Percentiles rank a stretch among this genome's conserved stretches.
These are phyloP conservation scores for Xylariaceae sp. DNA, from an alignment of 2,329 filamentous ascomycete species.

Conservation along the genomic window DNA sequence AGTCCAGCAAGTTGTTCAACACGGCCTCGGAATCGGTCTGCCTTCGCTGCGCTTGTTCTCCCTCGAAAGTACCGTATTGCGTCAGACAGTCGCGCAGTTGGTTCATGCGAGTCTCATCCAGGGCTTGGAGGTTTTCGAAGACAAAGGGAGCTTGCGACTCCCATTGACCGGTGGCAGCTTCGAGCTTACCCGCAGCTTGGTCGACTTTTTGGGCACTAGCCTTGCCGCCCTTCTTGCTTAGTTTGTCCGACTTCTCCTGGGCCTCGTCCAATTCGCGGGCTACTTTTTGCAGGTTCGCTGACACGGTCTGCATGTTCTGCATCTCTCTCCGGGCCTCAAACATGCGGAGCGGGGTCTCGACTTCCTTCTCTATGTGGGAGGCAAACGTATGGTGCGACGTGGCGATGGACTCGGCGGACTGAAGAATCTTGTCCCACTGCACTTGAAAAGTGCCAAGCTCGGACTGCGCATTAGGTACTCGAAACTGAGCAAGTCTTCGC, in stretches of 20 bases:
- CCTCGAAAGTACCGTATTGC: constrained; percentile 88
- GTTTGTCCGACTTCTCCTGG: constrained; percentile 80
- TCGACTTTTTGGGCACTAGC: constrained; percentile 75
- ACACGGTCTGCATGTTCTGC: constrained; percentile 74
- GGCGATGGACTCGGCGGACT: constrained; percentile 75
- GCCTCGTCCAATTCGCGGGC: constrained; percentile 82
- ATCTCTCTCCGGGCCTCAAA: constrained; percentile 75
- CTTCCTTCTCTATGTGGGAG: constrained; percentile 78
- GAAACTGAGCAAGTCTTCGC: constrained; percentile 73
- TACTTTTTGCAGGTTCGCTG: constrained; percentile 73
- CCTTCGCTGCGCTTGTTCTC: constrained; percentile 76
- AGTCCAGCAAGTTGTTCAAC: constrained; percentile 76
- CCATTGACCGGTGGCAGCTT: constrained; percentile 81
- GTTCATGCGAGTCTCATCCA: constrained; percentile 86
- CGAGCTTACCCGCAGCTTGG: constrained; percentile 66
- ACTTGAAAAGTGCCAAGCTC: constrained; percentile 87
- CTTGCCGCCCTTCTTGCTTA: constrained; percentile 73
- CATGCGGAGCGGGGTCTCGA: constrained; percentile 76
- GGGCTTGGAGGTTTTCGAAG: constrained; percentile 85
- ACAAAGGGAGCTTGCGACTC: constrained; percentile 91
- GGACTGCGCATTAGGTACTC: constrained; percentile 68
- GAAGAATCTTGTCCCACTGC: constrained; percentile 85
- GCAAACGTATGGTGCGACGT: constrained; percentile 79
- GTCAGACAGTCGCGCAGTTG: constrained; percentile 87
- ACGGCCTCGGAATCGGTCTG: constrained; percentile 73